A percentile compares a stretch with the other conserved stretches of the same genome.
Conservation (phyloP, 805 yeast genomes). For the Saccharomycopsis sp. region DNA sequence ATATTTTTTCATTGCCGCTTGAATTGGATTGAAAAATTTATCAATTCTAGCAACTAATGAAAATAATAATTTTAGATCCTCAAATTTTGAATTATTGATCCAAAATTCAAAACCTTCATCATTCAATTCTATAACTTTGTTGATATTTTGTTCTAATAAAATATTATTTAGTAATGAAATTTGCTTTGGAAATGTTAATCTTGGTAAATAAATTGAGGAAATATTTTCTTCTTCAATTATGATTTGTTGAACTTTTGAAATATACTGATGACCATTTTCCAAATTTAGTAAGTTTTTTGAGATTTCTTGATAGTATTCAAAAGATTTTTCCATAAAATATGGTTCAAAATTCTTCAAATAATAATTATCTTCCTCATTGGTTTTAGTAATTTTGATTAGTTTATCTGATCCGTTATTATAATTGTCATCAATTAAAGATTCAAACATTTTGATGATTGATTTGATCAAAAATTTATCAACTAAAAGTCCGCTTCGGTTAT, state of each 20-base stretch:
- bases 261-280: constrained; percentile 43
- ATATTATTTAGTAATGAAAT: constrained; percentile 47
- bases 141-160: constrained; percentile 45
- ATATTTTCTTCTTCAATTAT: constrained; percentile 55
- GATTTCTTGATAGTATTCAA: constrained; percentile 40
- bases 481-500: constrained; percentile 45
- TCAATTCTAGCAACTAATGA: no score
- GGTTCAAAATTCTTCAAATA: constrained; percentile 63
- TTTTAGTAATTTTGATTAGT: no score
- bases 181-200: constrained; percentile 42
- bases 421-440: constrained; percentile 22
- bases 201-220: constrained; percentile 42
- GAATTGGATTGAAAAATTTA: no score
- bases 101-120: constrained; percentile 49
- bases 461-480: constrained; percentile 50
- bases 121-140: no score
- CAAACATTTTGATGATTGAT: constrained; percentile 60
- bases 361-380: no score
- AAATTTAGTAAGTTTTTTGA: constrained; percentile 34
- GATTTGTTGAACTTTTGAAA: constrained; percentile 40
- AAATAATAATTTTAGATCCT: constrained; percentile 35
- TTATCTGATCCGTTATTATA: constrained; percentile 34
- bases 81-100: constrained; percentile 37
- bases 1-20: no score
- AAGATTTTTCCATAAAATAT: constrained; percentile 41